A percentile compares a stretch with the other conserved stretches of the same genome.
Conservation (phyloP, 1,139 yeast genomes). For the Yamadazyma dendronema region DNA sequence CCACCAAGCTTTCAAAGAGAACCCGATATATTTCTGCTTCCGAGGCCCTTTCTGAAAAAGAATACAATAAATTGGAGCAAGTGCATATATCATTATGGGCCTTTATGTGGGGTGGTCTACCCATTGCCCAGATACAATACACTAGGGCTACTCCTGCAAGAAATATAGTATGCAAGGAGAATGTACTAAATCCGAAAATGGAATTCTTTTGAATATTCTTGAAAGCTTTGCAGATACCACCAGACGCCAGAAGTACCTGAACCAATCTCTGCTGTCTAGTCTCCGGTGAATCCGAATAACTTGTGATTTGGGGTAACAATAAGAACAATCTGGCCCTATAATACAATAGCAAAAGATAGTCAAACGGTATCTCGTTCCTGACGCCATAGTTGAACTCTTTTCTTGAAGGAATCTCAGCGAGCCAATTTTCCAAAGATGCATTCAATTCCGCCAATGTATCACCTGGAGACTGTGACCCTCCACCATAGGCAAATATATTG, state of each 20-base stretch:
- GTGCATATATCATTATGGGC: conserved; percentile 22
- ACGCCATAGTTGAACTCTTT: conserved; percentile 12
- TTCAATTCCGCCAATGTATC: conserved; percentile 5
- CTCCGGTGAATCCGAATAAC: neutral
- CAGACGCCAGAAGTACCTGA: conserved; percentile 18
- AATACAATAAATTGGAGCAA: conserved; percentile 20
- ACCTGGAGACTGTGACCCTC: conserved; percentile 7
- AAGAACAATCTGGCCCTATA: conserved; percentile 14
- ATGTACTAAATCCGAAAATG: conserved; percentile 20
- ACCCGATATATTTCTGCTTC: conserved; percentile 22
- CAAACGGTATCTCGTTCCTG: conserved; percentile 12
- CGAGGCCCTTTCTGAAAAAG: conserved; percentile 21
- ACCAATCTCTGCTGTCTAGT: conserved; percentile 7
- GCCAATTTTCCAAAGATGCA: conserved; percentile 11
- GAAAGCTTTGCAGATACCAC: conserved; percentile 20
- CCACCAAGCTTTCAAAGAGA: conserved; percentile 20
- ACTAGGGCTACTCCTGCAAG: conserved; percentile 23
- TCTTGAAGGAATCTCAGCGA: conserved; percentile 8
- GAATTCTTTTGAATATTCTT: conserved; percentile 19
- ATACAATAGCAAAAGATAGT: conserved; percentile 11
- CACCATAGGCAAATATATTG: conserved; percentile 17
- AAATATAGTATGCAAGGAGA: conserved; percentile 21
- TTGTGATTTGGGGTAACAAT: conserved; percentile 11
- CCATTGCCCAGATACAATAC: conserved; percentile 20
- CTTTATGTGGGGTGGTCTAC: conserved; percentile 17